Evolutionary conservation across 2,329 filamentous ascomycete genomes (phyloP).

Genomic region (Biscogniauxia mediterranea): DNA sequence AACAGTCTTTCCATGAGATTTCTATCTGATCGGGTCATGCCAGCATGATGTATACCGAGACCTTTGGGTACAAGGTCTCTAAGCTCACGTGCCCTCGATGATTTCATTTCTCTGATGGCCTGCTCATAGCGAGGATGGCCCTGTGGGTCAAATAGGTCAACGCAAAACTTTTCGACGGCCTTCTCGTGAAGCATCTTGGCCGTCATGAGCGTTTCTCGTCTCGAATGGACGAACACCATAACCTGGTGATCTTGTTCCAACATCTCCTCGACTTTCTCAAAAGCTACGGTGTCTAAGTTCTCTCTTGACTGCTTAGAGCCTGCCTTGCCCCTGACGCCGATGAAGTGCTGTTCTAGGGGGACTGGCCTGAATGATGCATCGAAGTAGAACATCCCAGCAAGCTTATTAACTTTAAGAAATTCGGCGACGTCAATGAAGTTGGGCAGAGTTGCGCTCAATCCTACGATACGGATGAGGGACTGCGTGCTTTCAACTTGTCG

Average conservation of each 20-base stretch:
- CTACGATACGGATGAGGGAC: slow-evolving; percentile 92
- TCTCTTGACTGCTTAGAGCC: slow-evolving; percentile 79
- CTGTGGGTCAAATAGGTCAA: slow-evolving; percentile 80
- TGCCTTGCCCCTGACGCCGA: slow-evolving; percentile 90
- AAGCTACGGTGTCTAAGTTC: slow-evolving; percentile 82
- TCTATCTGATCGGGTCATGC: slow-evolving; percentile 90
- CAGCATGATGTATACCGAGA: slow-evolving; percentile 92
- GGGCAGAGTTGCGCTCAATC: slow-evolving; percentile 89
- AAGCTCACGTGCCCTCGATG: slow-evolving; percentile 80
- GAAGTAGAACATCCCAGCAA: slow-evolving; percentile 94
- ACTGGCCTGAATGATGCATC: slow-evolving; percentile 94
- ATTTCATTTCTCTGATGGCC: slow-evolving; percentile 80
- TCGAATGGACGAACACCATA: slow-evolving; percentile 98
- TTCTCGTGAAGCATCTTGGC: slow-evolving; percentile 84
- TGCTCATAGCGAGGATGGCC: slow-evolving; percentile 76
- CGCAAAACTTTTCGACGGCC: slow-evolving; percentile 75
- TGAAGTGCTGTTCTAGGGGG: slow-evolving; percentile 93
- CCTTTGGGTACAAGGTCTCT: slow-evolving; percentile 88
- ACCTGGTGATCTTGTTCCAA: slow-evolving; percentile 88
- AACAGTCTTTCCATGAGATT: slow-evolving; percentile 97
- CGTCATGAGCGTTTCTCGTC: slow-evolving; percentile 88
- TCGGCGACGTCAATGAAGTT: slow-evolving; percentile 97
- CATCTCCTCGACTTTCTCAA: slow-evolving; percentile 95
- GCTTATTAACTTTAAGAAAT: slow-evolving; percentile 92
- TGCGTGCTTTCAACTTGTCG: slow-evolving; percentile 97